Base-by-base conservation (phyloP, 306 rosid species). In the Rosa rugosa region DNA sequence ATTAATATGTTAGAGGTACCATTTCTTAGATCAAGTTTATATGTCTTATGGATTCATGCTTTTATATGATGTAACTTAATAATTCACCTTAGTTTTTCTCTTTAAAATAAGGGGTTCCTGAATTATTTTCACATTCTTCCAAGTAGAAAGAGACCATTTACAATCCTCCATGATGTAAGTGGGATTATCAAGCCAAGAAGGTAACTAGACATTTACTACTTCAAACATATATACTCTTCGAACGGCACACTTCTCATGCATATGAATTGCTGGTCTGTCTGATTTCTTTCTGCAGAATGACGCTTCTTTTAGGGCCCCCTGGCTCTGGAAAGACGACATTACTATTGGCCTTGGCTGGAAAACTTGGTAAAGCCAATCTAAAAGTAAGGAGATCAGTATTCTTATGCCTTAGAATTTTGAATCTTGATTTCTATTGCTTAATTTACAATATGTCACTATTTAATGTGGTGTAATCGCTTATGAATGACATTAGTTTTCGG, bases 171-270 rank as follows among this genome's bases (percentile, higher is more conserved):
- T 63, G 85, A 87, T 85, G 86, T 88, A 78, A 85, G 91, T 70
- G 97, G 97, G 82, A 90, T 86, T 80, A 83, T 92, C 87, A 92
- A 88, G 86, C 95, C 97, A 50, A 90, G 80, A 84, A 86, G 97
- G 97, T 90, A 84, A 79, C 16, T 42, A 22, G 7, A 41, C 25
- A 57, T 6, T 17, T 17, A 53, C 22, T 0, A 13, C 56, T 50
- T 42, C 40, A 68, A 72, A 36, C 54, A 42, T 27, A 4, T 31
- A 72, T 8, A 17, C 25, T 62, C 49, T 70, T 2, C 20, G 44
- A 75, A 66, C 46, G 40, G 17, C 59, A 17, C 0, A 53, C 76
- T 72, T 87, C 78, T 85, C 74, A 79, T 34, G 59, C 59, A 18
- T 53, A 53, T 53, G 59, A 17, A n/a, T 53, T 64, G 8, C 13